Percentiles rank a stretch among this genome's conserved stretches.
Conservation (phyloP, 257 asterid genomes). For the Capsicum baccatum region DNA sequence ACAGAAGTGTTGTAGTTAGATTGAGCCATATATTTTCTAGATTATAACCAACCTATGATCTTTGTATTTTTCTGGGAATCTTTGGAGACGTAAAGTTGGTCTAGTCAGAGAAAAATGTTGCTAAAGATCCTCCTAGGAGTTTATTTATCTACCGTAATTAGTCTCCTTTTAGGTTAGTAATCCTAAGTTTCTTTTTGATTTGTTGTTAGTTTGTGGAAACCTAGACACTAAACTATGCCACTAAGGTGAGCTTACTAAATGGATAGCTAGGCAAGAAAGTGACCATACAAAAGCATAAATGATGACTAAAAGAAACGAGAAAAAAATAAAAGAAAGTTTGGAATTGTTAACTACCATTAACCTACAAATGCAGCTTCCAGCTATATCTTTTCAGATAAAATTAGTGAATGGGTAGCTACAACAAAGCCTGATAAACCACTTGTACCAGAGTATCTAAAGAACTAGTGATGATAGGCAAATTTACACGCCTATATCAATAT, state of each 20-base stretch:
- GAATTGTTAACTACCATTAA: neutral
- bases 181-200: neutral
- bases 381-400: neutral
- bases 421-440: neutral
- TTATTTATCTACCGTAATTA: constrained; percentile 3
- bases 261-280: constrained; percentile 10
- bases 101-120: neutral
- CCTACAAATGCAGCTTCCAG: constrained; percentile 11
- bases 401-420: neutral
- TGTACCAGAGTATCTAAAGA: neutral
- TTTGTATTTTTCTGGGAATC: neutral
- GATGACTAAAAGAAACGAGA: neutral
- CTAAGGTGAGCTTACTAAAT: constrained; percentile 19
- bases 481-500: too few species aligned
- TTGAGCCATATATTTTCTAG: too few species aligned
- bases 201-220: neutral
- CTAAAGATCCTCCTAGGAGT: neutral
- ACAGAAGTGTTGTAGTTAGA: too few species aligned
- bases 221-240: neutral
- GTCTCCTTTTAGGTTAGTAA: constrained; percentile 26
- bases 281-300: neutral
- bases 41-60: too few species aligned
- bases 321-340: too few species aligned
- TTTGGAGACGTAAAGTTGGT: neutral
- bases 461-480: too few species aligned